Evolutionary conservation across 257 asterid species (phyloP).

Genomic region (Leonotis leonurus): DNA sequence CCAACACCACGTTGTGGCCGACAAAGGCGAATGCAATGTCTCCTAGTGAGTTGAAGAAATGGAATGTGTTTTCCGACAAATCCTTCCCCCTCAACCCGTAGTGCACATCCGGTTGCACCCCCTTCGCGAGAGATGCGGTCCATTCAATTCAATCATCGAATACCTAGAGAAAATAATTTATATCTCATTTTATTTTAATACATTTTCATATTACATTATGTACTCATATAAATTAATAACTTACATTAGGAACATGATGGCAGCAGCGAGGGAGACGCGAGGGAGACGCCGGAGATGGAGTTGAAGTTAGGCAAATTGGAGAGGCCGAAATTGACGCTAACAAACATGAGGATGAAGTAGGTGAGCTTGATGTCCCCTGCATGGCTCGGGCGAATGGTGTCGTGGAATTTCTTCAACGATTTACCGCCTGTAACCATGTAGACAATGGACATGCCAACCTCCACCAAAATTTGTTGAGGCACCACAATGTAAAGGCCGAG

Average conservation of each 20-base stretch:
- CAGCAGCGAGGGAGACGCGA: constrained; percentile 50
- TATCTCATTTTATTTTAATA: neutral
- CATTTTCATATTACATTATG: neutral
- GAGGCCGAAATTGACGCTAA: constrained; percentile 32
- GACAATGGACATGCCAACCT: constrained; percentile 48
- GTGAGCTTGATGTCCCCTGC: constrained; percentile 34
- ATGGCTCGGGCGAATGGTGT: constrained; percentile 19
- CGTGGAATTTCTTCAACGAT: constrained; percentile 44
- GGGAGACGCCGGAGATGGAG: constrained; percentile 45
- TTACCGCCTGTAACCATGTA: constrained; percentile 81
- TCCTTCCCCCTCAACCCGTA: constrained; percentile 23
- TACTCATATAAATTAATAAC: neutral
- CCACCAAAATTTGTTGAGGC: constrained; percentile 59
- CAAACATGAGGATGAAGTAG: constrained; percentile 38
- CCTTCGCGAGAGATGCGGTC: constrained; percentile 27
- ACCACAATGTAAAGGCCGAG: constrained; percentile 64
- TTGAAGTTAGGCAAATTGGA: constrained; percentile 61
- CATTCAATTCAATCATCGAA: constrained; percentile 61
- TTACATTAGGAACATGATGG: constrained; percentile 57
- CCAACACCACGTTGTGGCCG: constrained; percentile 65
- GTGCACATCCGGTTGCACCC: constrained; percentile 24
- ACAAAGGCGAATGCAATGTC: constrained; percentile 64
- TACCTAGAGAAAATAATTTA: constrained; percentile 19
- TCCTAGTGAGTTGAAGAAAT: constrained; percentile 56
- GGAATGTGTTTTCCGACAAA: constrained; percentile 19